Percentiles rank a stretch among this genome's conserved stretches.
phyloP scores from a whole-genome alignment of 164 flowering plant genomes.

The Berberis vulgaris region DNA sequence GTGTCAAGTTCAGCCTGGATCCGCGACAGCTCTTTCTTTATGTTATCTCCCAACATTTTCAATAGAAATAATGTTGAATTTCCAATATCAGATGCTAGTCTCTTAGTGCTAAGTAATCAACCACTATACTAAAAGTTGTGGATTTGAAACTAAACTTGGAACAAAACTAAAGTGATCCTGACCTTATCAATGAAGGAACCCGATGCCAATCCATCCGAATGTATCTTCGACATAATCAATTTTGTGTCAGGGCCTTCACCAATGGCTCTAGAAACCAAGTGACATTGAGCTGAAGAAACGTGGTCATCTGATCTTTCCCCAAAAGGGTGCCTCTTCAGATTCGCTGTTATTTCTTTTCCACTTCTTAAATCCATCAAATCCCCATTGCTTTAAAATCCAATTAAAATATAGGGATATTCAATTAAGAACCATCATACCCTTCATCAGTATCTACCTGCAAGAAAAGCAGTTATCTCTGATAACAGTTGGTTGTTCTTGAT shows the following conservation, averaged over 20 bases:
- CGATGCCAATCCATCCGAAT: conserved; percentile 57
- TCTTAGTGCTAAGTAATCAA: too few species aligned
- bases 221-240: conserved; percentile 58
- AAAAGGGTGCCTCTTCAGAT: conserved; percentile 47
- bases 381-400: conserved; percentile 73
- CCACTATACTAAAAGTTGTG: not conserved
- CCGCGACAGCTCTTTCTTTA: conserved; percentile 64
- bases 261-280: conserved; percentile 34
- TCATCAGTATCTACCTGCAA: too few species aligned
- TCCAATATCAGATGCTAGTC: not conserved
- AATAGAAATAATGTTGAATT: conserved; percentile 1
- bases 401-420: too few species aligned
- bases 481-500: too few species aligned
- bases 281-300: conserved; percentile 18
- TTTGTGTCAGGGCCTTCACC: conserved; percentile 65
- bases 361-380: conserved; percentile 63
- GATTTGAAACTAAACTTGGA: not conserved
- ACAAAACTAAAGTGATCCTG: not conserved
- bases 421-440: too few species aligned
- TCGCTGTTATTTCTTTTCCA: conserved; percentile 51
- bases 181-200: conserved; percentile 90
- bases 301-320: conserved; percentile 42
- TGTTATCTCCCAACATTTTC: conserved; percentile 73
- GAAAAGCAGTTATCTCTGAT: too few species aligned
- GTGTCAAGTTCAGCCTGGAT: conserved; percentile 53